A percentile compares a stretch with the other conserved stretches of the same genome.
phyloP scores from a whole-genome alignment of 1,139 yeast species.

The Saccharomyces pastorianus region DNA sequence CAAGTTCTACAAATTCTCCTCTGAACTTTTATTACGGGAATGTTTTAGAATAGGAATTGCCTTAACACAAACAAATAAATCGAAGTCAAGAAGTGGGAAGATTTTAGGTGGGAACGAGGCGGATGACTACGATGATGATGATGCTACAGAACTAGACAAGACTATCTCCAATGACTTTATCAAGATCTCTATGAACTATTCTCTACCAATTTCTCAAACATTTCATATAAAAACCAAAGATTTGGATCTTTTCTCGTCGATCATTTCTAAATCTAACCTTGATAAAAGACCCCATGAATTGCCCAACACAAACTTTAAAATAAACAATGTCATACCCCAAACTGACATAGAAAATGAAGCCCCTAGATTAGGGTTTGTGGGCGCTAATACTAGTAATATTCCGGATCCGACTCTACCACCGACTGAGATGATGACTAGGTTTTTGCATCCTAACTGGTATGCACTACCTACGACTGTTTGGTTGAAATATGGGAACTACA shows the following conservation, averaged over 20 bases:
- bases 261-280: slow-evolving; percentile 29
- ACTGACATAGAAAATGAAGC: slow-evolving; percentile 32
- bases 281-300: slow-evolving; percentile 29
- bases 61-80: slow-evolving; percentile 12
- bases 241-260: slow-evolving; percentile 44
- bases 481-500: slow-evolving; percentile 58
- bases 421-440: slow-evolving; percentile 59
- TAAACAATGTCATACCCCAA: slow-evolving; percentile 31
- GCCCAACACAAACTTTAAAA: slow-evolving; percentile 29
- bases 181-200: slow-evolving; percentile 53
- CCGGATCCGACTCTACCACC: slow-evolving; percentile 60
- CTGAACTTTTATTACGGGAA: slow-evolving; percentile 69
- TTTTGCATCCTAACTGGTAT: slow-evolving; percentile 83
- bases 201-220: slow-evolving; percentile 58
- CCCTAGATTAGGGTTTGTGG: slow-evolving; percentile 32
- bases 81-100: neutral
- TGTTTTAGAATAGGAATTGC: slow-evolving; percentile 42
- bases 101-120: slow-evolving; percentile 7
- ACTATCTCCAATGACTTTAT: slow-evolving; percentile 50
- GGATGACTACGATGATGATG: slow-evolving; percentile 13
- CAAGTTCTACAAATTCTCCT: slow-evolving; percentile 58
- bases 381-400: slow-evolving; percentile 35
- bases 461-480: slow-evolving; percentile 75
- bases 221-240: slow-evolving; percentile 37
- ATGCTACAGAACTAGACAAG: slow-evolving; percentile 27